Base-by-base conservation (phyloP, 164 flowering plant species). In the Euptelea pleiosperma region DNA sequence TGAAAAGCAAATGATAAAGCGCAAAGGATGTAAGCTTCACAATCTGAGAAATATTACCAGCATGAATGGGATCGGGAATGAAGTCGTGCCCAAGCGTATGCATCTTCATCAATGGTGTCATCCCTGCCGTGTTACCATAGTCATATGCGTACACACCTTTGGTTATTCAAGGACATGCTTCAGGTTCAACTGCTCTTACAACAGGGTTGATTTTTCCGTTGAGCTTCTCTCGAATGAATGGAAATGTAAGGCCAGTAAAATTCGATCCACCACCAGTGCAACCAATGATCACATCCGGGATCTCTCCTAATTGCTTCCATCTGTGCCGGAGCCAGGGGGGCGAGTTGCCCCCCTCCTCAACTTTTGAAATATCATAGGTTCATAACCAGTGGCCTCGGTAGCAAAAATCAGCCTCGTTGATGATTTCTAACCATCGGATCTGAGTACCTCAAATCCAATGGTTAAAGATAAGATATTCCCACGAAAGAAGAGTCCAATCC, bases 51-150 rank as follows among this genome's bases (percentile, higher is more conserved):
- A 55, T 67, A 15, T 62, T 77, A 92, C 98, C 98, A 14, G 97
- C 88, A 77, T 93, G 98, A 62, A 93, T 89, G 14, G 98, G 96
- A 57, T 93, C 98, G 0, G 98, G 97, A 58, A 93, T 79, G 71
- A 93, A 93, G 68, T 89, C 91, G 65, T 93, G 98, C 3, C 98
- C 98, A 43, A 93, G 91, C 2, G 97, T 93, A 49, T 93, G 98
- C 98, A 93, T 93, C 84, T 93, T 93, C 93, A 93, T 79, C 70
- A 89, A 62, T 0, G 97, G 97, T 41, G 98, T 93, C 88, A 89
- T 61, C 46, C 97, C 96, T 1, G 92, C 97, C 0, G 98, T 93
- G 66, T 93, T 97, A 3, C 97, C 97, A 70, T 69, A 89, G 65
- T 93, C 98, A 73, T 93, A 93, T 29, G 98, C 77, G 67, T 87